Conservation (phyloP, 2,329 filamentous ascomycete species). For the Xylariales sp. region DNA sequence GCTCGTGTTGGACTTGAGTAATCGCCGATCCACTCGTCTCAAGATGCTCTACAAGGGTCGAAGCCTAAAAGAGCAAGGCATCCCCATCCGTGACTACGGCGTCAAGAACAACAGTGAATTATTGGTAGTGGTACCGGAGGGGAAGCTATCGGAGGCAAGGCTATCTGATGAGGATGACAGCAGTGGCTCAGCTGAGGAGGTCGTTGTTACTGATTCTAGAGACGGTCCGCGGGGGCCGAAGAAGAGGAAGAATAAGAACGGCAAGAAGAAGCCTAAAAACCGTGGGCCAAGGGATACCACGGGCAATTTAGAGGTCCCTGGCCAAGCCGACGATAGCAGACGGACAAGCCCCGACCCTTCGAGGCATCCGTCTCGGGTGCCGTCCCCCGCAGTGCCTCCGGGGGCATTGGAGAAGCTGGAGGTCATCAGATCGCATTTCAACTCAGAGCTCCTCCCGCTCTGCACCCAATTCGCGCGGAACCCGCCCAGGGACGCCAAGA, state of each 20-base stretch:
- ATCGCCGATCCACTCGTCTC: slow-evolving; percentile 63
- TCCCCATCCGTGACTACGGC: slow-evolving; percentile 68
- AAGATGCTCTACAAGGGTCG: slow-evolving; percentile 80
- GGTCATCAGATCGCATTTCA: slow-evolving; percentile 73
- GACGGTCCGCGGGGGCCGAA: slow-evolving; percentile 52
- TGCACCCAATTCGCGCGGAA: slow-evolving; percentile 70
- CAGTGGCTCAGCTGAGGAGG: slow-evolving; percentile 59
- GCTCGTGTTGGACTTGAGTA: slow-evolving; percentile 72
- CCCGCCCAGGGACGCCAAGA: slow-evolving; percentile 74
- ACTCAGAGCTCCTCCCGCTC: slow-evolving; percentile 71
- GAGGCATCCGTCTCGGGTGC: slow-evolving; percentile 54
- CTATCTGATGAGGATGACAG: slow-evolving; percentile 54
- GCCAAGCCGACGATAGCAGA: slow-evolving; percentile 50
- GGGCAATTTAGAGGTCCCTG: slow-evolving; percentile 54
- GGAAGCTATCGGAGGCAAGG: slow-evolving; percentile 59
- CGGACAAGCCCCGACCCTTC: slow-evolving; percentile 50
- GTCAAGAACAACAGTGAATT: slow-evolving; percentile 73
- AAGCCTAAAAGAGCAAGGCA: slow-evolving; percentile 72
- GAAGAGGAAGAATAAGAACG: slow-evolving; percentile 58
- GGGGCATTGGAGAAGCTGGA: slow-evolving; percentile 72
- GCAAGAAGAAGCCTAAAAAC: slow-evolving; percentile 54
- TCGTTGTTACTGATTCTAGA: slow-evolving; percentile 58
- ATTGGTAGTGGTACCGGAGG: slow-evolving; percentile 66
- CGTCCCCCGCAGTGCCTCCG: slow-evolving; percentile 53
- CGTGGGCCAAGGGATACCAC: slow-evolving; percentile 57